Base-by-base conservation (phyloP, 176 grass and related monocot species). In the Typha latifolia region DNA sequence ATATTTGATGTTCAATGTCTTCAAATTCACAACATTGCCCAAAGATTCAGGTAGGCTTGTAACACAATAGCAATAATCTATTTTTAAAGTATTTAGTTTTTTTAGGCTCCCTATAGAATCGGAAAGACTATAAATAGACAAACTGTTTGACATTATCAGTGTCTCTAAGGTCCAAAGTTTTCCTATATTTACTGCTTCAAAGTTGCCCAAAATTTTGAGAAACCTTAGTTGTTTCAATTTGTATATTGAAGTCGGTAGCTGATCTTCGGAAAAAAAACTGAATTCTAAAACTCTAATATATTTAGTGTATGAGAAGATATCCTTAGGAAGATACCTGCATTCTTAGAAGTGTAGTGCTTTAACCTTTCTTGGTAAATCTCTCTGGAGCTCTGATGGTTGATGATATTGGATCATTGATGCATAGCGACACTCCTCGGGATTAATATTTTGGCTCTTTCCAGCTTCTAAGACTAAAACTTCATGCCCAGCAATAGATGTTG, bases 401-500 rank as follows among this genome's bases (percentile, higher is more conserved):
- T 49, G 55, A 47, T 71, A 78, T 71, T 48, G 22, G 48, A 75
- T 79, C 2, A 74, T 68, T 32, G 61, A 66, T 49, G 80, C 85
- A 73, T 87, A 87, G 52, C 80, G 76, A 52, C 82, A 87, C 26
- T 71, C 76, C 69, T 62, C 62, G 61, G 59, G 18, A 34, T 64
- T 32, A 16, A 62, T 66, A 66, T 57, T 66, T 19, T 16, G 49
- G 32, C 49, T 64, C 59, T 77, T 80, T 62, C 48, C 19, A 49
- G 62, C 59, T 67, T 84, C 75, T 49, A 87, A 67, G 66, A 84
- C 78, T 69, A 83, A 62, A 22, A 87, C 79, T 74, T 87, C 80
- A 80, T 87, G 76, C 74, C 80, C 68, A 49, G 76, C 77, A 80
- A 88, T 68, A 26, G 77, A 88, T 61, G 80, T 88, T 72, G 81